Percentiles rank a stretch among this genome's conserved stretches.
phyloP scores from a whole-genome alignment of 352 stramenopile genomes.

The Globisporangium canariense region DNA sequence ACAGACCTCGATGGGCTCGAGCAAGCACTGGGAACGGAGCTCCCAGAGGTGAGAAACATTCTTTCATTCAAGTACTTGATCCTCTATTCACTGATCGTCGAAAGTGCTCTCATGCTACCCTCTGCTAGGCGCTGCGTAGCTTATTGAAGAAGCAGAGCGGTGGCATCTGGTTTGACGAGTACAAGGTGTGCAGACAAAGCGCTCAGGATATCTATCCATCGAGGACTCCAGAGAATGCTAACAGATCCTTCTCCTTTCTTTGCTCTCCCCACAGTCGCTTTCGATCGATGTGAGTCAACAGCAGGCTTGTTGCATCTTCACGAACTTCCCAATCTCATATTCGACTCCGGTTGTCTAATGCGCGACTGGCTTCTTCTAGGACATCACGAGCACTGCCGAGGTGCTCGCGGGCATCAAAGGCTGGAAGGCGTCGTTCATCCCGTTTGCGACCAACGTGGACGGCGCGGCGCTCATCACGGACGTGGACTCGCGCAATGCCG shows the following conservation, averaged over 20 bases:
- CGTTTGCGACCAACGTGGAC: slow-evolving; percentile 72
- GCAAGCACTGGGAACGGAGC: slow-evolving; percentile 53
- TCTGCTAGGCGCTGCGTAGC: slow-evolving; percentile 47
- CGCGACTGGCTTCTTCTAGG: slow-evolving; percentile 23
- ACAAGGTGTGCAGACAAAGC: slow-evolving; percentile 33
- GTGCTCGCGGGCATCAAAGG: slow-evolving; percentile 37
- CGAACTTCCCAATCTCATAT: neutral
- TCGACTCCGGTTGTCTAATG: neutral
- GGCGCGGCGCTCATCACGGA: slow-evolving; percentile 63
- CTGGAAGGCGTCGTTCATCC: slow-evolving; percentile 61
- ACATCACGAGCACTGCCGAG: slow-evolving; percentile 55
- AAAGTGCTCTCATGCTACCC: neutral
- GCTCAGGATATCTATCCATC: too few species aligned
- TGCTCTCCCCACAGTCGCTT: slow-evolving; percentile 34
- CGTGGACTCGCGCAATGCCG: slow-evolving; percentile 42
- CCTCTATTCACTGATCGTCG: neutral
- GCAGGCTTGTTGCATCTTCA: neutral
- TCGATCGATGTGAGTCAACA: slow-evolving; percentile 42
- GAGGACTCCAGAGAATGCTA: too few species aligned
- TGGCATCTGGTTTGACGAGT: slow-evolving; percentile 84
- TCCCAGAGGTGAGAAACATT: slow-evolving; percentile 41
- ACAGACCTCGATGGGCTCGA: slow-evolving; percentile 73
- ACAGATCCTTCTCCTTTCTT: neutral
- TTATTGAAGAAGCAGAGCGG: slow-evolving; percentile 73
- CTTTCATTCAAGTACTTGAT: neutral